Evolutionary conservation across 108 stramenopile species (phyloP), one percentile per base, ranked within the genome.

Genomic region (Discostella stelligeroides): DNA sequence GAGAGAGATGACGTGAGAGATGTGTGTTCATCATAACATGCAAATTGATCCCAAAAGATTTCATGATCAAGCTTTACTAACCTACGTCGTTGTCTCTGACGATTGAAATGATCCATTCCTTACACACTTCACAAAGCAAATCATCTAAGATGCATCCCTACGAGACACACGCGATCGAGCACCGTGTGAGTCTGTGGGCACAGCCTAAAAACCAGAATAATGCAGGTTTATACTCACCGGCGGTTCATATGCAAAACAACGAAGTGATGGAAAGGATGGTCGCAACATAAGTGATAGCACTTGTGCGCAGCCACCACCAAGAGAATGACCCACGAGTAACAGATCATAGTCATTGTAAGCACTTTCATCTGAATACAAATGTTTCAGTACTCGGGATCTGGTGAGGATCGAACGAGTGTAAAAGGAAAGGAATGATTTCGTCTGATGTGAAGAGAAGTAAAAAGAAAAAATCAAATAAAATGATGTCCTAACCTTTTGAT

Each of bases 301-400:
- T 47, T 79, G 79, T 3, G 90, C 87, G 23, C 76, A 79, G 1
- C 90, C 90, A 0, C 85, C 90, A 11, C 90, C 90, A 20, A 91
- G 82, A 40, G 73, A 77, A 41, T 91, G 90, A 24, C 90, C 90
- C 1, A 83, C 82, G 7, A 89, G 53, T 2, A 47, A 25, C 24
- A 76, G 71, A 12, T 66, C 49, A 13, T 77, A 58, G 17, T 72
- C 66, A 34, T 68, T 48, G 55, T 76, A 51, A 10, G 67, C 34
- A 21, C 69, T 68, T 63, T 37, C 69, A 24, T 38, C 43, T 25
- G 43, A 66, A 63, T 63, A 73, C 21, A 66, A 25, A 17, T 70
- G 45, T 43, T 70, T 64, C 30, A 70, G 70, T 0, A 69, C 62
- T n/a, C 42, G 60, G 27, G 42, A 21, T 38, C 57, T 63, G 49